Percentiles rank a stretch among this genome's conserved stretches.
Evolutionary conservation across 2,329 filamentous ascomycete species (phyloP).

Genomic region (Ophiognomonia clavigignenti-juglandacearum): DNA sequence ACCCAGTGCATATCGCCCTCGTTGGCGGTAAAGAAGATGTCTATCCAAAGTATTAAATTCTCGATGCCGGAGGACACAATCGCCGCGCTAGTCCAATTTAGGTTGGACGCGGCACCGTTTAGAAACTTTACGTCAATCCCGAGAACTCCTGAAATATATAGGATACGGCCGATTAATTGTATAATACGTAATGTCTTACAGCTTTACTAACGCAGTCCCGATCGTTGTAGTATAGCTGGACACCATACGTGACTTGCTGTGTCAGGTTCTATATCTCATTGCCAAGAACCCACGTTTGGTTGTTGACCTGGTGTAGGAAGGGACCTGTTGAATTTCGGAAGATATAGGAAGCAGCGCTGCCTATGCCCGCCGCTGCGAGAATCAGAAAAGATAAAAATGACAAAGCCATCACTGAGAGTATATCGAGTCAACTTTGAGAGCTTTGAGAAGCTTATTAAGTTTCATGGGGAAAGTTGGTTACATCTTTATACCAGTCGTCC

Average conservation of each 20-base stretch:
- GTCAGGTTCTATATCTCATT: constrained; percentile 25
- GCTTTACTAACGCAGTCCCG: constrained; percentile 23
- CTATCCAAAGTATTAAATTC: constrained; percentile 36
- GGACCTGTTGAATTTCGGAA: no score
- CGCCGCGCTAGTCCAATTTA: constrained; percentile 41
- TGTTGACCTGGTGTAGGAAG: constrained; percentile 23
- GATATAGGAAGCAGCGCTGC: no score
- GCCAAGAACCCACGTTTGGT: constrained; percentile 21
- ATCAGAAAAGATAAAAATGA: no score
- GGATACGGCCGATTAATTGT: constrained; percentile 20
- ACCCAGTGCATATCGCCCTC: constrained; percentile 51
- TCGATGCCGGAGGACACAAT: constrained; percentile 29
- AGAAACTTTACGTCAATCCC: no score
- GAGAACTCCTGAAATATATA: no score
- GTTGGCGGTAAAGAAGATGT: constrained; percentile 39
- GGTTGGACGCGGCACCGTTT: constrained; percentile 40
- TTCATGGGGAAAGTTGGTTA: no score
- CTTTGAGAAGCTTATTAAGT: no score
- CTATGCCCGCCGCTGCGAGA: no score
- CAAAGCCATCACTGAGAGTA: no score
- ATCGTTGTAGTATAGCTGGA: constrained; percentile 25
- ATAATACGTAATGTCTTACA: constrained; percentile 27
- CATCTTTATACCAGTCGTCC: no score
- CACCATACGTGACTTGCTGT: constrained; percentile 22
- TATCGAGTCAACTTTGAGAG: no score